Base-by-base conservation (phyloP, 331 rosid genomes). In the Acacia pycnantha region DNA sequence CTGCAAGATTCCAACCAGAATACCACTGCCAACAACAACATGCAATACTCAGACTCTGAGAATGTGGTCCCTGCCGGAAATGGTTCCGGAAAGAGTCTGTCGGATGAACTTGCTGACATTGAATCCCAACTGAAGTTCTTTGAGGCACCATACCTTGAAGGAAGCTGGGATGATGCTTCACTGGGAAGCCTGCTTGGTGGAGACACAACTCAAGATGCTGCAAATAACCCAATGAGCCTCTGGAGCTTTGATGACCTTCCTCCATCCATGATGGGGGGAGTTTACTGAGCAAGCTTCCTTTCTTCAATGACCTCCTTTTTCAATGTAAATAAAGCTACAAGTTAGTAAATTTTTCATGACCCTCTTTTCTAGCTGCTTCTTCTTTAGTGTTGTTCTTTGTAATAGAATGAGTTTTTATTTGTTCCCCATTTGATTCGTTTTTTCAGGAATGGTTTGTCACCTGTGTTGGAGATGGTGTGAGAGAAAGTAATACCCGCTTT, bases 241-340 rank as follows among this genome's bases (percentile, higher is more conserved):
- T 96, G 98, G 99, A 86, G 82, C 89, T 96, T 91, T 21, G 97
- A 93, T 21, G 99, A 95, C 70, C 69, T 90, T 68, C 76, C 97
- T 11, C 14, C 97, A 12, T 59, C 88, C 68, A 6, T 88, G 70
- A 75, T 81, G 29, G 93, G 90, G 22, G 91, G 86, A 56, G 90
- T 3, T 41, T 92, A 88, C 91, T 96, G 33, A 93, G 84, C 83
- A 21, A 54, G 74, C 67, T 78, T 21, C 46, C 70, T 69, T 77
- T 67, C 26, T 76, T 64, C 29, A 33, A 77, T 80, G 79, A 72
- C 72, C 81, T 78, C 56, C 78, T 79, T 43, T 46, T 84, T 44
- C 84, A 86, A 86, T 96, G 99, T 96, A 96, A 96, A 96, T 93
- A 96, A 93, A 88, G 92, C 91, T 82, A 84, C 90, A 87, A 77